Evolutionary conservation across 805 yeast species (phyloP).

Genomic region (Wickerhamomyces hampshirensis): DNA sequence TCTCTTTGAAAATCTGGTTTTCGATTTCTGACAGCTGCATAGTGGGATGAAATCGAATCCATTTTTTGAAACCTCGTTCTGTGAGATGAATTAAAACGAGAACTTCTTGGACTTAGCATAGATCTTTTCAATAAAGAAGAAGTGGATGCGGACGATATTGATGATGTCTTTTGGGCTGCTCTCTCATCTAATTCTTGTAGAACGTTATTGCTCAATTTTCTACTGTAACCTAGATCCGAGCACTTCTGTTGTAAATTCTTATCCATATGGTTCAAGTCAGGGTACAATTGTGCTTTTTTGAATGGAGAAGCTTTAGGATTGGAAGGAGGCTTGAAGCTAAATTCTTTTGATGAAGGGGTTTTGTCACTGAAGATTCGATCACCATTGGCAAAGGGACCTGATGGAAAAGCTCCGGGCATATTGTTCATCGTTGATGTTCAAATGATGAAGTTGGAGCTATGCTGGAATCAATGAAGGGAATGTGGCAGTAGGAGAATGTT

Average conservation of each 20-base stretch:
- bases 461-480: not conserved
- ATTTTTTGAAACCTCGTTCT: conserved; percentile 25
- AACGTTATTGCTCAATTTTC: conserved; percentile 29
- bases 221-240: conserved; percentile 27
- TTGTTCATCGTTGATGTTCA: conserved; percentile 1
- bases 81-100: conserved; percentile 21
- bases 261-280: conserved; percentile 17
- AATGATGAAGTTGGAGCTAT: not conserved
- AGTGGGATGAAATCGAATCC: conserved; percentile 31
- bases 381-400: conserved; percentile 2
- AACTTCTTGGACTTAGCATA: conserved; percentile 18
- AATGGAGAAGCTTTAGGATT: not conserved
- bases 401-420: conserved; percentile 14
- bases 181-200: conserved; percentile 30
- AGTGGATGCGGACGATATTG: conserved; percentile 8
- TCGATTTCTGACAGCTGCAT: conserved; percentile 21
- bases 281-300: conserved; percentile 13
- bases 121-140: conserved; percentile 4
- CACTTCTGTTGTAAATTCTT: conserved; percentile 11
- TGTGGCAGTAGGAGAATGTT: not conserved
- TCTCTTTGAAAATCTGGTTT: conserved; percentile 5
- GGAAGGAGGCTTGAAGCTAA: conserved; percentile 11
- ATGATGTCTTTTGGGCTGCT: conserved; percentile 21
- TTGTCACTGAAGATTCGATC: conserved; percentile 1
- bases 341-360: conserved; percentile 11